Base-by-base conservation (phyloP, 371 early-diverging fungal species). In the Rhizopus stolonifer region DNA sequence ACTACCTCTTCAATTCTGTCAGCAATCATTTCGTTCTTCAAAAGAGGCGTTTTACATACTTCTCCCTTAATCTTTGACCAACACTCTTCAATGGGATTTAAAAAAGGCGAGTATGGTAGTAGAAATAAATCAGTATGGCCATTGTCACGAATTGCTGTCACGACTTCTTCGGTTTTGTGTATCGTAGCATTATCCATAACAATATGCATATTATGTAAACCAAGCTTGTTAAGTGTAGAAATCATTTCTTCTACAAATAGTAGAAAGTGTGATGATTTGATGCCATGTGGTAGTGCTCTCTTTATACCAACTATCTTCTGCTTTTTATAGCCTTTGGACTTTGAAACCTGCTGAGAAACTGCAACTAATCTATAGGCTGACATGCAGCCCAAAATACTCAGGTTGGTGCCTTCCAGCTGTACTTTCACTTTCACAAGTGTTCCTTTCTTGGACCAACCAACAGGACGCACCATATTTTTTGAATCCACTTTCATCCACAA, bases 161-260 rank as follows among this genome's bases (percentile, higher is more conserved):
- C n/a, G 23, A 46, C 38, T 46, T 58, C 29, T 45, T 13, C 22
- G 21, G 53, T 52, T 42, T 52, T 59, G 44, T 59, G 44, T 26
- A 59, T 59, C 34, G 49, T 49, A 36, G 49, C 45, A 52, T 53
- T 53, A 38, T 46, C 52, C 58, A 58, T 51, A 47, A 47, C 42
- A 48, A 58, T 54, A 54, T 23, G 23, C 46, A 60, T 42, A 53
- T 59, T 52, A 48, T 48, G 26, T 24, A 53, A 44, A 23, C 49
- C 49, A 49, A 53, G 42, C 40, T 51, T 51, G 43, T 51, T 42
- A 38, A 26, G 25, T 17, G 39, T 23, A 24, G 19, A 42, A 15
- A 26, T 1, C 31, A 51, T 40, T 42, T 51, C 43, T 51, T 39
- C 51, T 14, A 51, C 11, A 40, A 29, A 29, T 29, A 29, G 31